These are phyloP conservation scores for Saccharomycopsis olivae DNA, from an alignment of 805 yeast genomes.

Conservation along the genomic window DNA sequence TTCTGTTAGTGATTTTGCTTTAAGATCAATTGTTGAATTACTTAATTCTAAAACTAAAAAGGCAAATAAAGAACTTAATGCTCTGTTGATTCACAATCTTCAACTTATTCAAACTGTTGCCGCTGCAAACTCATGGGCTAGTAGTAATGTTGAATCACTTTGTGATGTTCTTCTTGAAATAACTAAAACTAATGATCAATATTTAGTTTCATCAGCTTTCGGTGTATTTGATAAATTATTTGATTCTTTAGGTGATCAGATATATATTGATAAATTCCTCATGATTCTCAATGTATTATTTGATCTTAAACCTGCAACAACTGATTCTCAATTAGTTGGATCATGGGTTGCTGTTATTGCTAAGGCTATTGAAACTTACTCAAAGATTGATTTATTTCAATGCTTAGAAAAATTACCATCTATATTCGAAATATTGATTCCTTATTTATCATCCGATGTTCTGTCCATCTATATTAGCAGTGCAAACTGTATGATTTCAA, in stretches of 20 bases:
- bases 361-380: slow-evolving; percentile 54
- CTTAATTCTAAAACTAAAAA: slow-evolving; percentile 27
- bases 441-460: slow-evolving; percentile 56
- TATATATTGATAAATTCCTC: slow-evolving; percentile 53
- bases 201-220: slow-evolving; percentile 71
- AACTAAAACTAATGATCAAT: slow-evolving; percentile 78
- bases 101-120: slow-evolving; percentile 69
- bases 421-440: slow-evolving; percentile 43
- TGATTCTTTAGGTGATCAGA: slow-evolving; percentile 47
- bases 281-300: slow-evolving; percentile 61
- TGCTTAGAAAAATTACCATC: slow-evolving; percentile 49
- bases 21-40: slow-evolving; percentile 41
- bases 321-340: slow-evolving; percentile 80
- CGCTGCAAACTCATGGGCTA: slow-evolving; percentile 75
- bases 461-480: slow-evolving; percentile 63
- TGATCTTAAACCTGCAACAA: slow-evolving; percentile 69
- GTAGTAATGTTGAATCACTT: slow-evolving; percentile 51
- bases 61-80: slow-evolving; percentile 22
- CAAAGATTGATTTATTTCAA: slow-evolving; percentile 38
- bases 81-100: slow-evolving; percentile 57
- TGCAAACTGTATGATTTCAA: slow-evolving; percentile 77
- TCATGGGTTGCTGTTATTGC: slow-evolving; percentile 94
- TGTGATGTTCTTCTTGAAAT: slow-evolving; percentile 70
- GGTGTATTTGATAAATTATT: slow-evolving; percentile 75
- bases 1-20: slow-evolving; percentile 56